These are phyloP conservation scores for Colletotrichum tamarilloi DNA, from an alignment of 2,329 filamentous ascomycete species.

Conservation along the genomic window DNA sequence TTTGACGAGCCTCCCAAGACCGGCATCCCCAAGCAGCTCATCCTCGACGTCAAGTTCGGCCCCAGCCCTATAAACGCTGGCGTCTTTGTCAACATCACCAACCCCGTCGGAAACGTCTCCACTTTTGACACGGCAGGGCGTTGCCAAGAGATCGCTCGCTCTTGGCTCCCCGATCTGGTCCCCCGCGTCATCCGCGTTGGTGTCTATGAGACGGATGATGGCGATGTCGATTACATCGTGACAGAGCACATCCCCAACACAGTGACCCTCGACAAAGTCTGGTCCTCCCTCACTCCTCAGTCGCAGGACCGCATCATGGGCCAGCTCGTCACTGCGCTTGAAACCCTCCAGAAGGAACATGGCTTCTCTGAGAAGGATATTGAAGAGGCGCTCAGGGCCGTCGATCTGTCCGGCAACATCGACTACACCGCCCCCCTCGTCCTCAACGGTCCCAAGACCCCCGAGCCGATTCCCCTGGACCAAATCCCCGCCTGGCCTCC, in stretches of 20 bases:
- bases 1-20: slow-evolving; percentile 3
- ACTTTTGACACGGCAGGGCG: not conserved
- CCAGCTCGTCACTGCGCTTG: not conserved
- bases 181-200: slow-evolving; percentile 12
- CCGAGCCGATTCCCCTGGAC: not conserved
- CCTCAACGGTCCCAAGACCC: not conserved
- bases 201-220: not conserved
- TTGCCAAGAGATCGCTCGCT: slow-evolving; percentile 4
- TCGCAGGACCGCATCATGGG: not conserved
- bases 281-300: not conserved
- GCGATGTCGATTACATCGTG: slow-evolving; percentile 5
- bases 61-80: not conserved
- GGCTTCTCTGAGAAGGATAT: not conserved
- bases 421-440: not conserved
- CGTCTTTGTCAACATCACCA: not conserved
- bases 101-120: not conserved
- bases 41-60: slow-evolving; percentile 3
- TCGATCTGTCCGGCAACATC: not conserved
- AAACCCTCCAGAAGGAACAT: not conserved
- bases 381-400: not conserved
- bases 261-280: slow-evolving; percentile 7
- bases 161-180: not conserved
- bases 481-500: not conserved
- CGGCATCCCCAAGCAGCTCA: slow-evolving; percentile 8
- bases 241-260: not conserved